Conservation (phyloP, 768 basidiomycete genomes). For the Suillus spraguei region DNA sequence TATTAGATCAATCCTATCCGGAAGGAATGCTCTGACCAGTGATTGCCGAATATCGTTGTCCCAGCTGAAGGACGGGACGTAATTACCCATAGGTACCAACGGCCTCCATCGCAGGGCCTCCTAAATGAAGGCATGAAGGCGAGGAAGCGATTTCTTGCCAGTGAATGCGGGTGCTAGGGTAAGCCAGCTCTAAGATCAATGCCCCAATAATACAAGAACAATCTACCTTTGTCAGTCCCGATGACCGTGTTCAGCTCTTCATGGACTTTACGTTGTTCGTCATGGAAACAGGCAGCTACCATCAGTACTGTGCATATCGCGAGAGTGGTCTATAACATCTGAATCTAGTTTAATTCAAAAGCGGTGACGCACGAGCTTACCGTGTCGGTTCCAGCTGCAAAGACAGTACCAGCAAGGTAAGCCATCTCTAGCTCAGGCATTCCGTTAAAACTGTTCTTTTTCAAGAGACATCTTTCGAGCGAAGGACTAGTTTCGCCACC, state of each 20-base stretch:
- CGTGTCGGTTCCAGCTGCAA: slow-evolving; percentile 62
- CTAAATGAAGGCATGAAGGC: slow-evolving; percentile 39
- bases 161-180: slow-evolving; percentile 38
- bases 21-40: slow-evolving; percentile 23
- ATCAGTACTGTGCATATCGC: slow-evolving; percentile 34
- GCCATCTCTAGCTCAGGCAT: slow-evolving; percentile 55
- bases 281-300: slow-evolving; percentile 39
- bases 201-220: neutral
- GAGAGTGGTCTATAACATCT: slow-evolving; percentile 23
- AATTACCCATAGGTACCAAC: slow-evolving; percentile 30
- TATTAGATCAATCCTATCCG: neutral
- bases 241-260: slow-evolving; percentile 40
- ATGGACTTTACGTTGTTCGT: slow-evolving; percentile 36
- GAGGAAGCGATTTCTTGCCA: slow-evolving; percentile 36
- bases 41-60: slow-evolving; percentile 34
- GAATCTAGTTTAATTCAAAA: neutral
- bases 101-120: slow-evolving; percentile 42
- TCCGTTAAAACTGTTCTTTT: slow-evolving; percentile 46
- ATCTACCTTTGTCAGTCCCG: slow-evolving; percentile 35
- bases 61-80: slow-evolving; percentile 17
- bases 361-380: slow-evolving; percentile 17
- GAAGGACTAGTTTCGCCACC: slow-evolving; percentile 25
- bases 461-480: slow-evolving; percentile 57
- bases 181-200: neutral
- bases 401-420: slow-evolving; percentile 60